These are phyloP conservation scores for Naematelia encephala DNA, from an alignment of 768 basidiomycete species.

Conservation along the genomic window DNA sequence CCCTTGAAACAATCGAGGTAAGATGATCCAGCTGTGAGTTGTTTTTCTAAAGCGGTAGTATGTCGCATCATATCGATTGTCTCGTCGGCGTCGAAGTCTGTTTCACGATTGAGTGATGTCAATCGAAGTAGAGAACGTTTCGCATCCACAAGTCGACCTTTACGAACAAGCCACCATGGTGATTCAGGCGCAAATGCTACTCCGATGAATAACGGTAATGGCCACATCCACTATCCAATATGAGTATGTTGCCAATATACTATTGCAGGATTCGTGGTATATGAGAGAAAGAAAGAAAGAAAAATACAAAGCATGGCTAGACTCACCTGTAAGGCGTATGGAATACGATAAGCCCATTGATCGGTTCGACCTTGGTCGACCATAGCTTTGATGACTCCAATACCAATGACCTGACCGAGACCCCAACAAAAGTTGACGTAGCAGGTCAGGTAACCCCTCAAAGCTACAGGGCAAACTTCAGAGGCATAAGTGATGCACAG, in stretches of 20 bases:
- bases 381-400: slow-evolving; percentile 45
- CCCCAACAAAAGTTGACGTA: slow-evolving; percentile 53
- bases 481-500: slow-evolving; percentile 48
- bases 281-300: too few species aligned
- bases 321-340: slow-evolving; percentile 20
- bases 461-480: slow-evolving; percentile 47
- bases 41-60: slow-evolving; percentile 51
- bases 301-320: too few species aligned
- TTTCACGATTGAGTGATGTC: slow-evolving; percentile 28
- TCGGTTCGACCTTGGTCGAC: slow-evolving; percentile 30
- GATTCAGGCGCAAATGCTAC: slow-evolving; percentile 46
- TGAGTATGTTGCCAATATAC: slow-evolving; percentile 11
- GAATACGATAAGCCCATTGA: slow-evolving; percentile 26
- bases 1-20: slow-evolving; percentile 54
- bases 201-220: slow-evolving; percentile 31
- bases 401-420: slow-evolving; percentile 45
- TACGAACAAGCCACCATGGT: slow-evolving; percentile 48
- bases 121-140: slow-evolving; percentile 29
- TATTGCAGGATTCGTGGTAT: too few species aligned
- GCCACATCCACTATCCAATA: slow-evolving; percentile 41
- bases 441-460: slow-evolving; percentile 46
- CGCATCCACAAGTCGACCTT: slow-evolving; percentile 40
- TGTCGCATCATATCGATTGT: slow-evolving; percentile 51
- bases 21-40: slow-evolving; percentile 42
- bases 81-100: slow-evolving; percentile 45